These are phyloP conservation scores for Neovahlkampfia damariscottae DNA, from an alignment of 78 protist species.

Conservation along the genomic window DNA sequence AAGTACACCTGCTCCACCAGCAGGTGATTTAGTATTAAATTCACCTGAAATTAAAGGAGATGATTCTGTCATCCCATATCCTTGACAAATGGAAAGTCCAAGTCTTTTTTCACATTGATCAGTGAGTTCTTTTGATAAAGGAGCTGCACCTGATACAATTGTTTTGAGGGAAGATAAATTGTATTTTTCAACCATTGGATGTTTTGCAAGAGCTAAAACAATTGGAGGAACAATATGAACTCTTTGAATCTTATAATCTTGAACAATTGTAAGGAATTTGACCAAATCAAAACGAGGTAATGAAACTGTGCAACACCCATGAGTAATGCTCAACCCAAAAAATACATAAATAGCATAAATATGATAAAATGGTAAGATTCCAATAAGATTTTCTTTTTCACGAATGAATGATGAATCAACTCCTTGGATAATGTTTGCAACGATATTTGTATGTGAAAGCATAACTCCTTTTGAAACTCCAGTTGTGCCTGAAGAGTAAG, in stretches of 20 bases:
- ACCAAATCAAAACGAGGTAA: conserved; percentile 53
- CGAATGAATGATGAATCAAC: too few species aligned
- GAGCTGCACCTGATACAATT: conserved; percentile 71
- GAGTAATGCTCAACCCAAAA: not conserved
- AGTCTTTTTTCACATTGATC: not conserved
- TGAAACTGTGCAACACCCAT: not conserved
- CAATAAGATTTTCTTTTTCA: conserved; percentile 28
- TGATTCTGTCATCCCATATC: conserved; percentile 59
- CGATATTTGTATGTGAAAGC: conserved; percentile 58
- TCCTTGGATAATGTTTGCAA: conserved; percentile 54
- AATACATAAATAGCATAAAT: conserved; percentile 35
- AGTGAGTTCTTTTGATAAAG: conserved; percentile 23
- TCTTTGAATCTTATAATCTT: conserved; percentile 16
- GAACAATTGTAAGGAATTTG: conserved; percentile 28
- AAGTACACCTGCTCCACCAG: conserved; percentile 11
- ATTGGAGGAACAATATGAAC: conserved; percentile 68
- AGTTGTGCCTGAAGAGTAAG: conserved; percentile 65
- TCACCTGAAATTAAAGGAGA: conserved; percentile 40
- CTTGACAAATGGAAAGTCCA: conserved; percentile 35
- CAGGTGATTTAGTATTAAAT: not conserved
- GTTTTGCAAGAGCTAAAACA: conserved; percentile 60
- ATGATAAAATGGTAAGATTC: conserved; percentile 62
- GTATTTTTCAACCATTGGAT: conserved; percentile 50
- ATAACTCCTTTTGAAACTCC: conserved; percentile 77
- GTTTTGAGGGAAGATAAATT: conserved; percentile 31